These are phyloP conservation scores for Kodamaea fungicola DNA, from an alignment of 1,139 yeast species.

Conservation along the genomic window DNA sequence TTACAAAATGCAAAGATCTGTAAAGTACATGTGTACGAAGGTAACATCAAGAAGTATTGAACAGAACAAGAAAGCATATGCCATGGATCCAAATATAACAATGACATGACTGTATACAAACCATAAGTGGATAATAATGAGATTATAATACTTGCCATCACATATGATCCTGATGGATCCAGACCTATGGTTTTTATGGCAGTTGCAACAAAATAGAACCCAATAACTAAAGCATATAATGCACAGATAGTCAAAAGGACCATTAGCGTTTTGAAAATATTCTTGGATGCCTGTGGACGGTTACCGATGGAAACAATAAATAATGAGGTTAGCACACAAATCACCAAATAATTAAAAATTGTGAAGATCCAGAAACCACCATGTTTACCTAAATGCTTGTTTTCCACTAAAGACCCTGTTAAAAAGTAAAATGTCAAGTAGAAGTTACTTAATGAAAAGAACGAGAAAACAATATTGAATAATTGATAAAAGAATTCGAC, in stretches of 20 bases:
- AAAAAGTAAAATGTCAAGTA: constrained; percentile 88
- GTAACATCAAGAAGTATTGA: constrained; percentile 83
- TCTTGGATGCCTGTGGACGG: constrained; percentile 84
- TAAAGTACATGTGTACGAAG: constrained; percentile 86
- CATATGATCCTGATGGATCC: constrained; percentile 49
- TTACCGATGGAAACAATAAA: constrained; percentile 93
- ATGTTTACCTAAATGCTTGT: constrained; percentile 51
- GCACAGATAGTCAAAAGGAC: constrained; percentile 74
- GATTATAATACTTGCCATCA: constrained; percentile 69
- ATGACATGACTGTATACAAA: constrained; percentile 71
- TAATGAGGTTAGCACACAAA: constrained; percentile 77
- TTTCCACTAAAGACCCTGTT: constrained; percentile 74
- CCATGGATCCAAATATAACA: constrained; percentile 91
- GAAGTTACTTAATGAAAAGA: constrained; percentile 87
- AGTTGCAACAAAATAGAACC: constrained; percentile 69
- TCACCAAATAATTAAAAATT: constrained; percentile 76
- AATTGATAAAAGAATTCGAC: constrained; percentile 83
- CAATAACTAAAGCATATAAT: constrained; percentile 75
- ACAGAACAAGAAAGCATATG: constrained; percentile 80
- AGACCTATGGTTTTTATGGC: constrained; percentile 44
- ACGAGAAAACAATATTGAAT: constrained; percentile 70
- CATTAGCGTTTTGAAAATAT: constrained; percentile 68
- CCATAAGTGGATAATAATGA: constrained; percentile 93
- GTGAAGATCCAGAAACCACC: constrained; percentile 83
- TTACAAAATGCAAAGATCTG: constrained; percentile 95